A percentile compares a stretch with the other conserved stretches of the same genome.
These are phyloP conservation scores for Thymus mandschuricus DNA, from an alignment of 257 asterid genomes.

Conservation along the genomic window DNA sequence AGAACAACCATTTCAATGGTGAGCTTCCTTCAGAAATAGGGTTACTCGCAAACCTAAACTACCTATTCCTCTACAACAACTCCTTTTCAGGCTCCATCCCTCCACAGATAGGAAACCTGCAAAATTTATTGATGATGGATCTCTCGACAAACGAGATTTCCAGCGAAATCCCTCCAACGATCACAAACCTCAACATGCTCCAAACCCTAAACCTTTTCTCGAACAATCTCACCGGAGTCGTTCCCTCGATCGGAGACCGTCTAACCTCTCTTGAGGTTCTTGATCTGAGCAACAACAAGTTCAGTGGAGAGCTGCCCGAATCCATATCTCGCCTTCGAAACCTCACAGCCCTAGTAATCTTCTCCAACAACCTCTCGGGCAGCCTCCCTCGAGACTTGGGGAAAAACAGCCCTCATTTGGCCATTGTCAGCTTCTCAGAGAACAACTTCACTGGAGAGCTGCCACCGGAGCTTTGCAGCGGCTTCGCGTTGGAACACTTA, in stretches of 20 bases:
- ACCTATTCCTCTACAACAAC: conserved; percentile 47
- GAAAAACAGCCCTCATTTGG: conserved; percentile 39
- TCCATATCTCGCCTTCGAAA: conserved; percentile 49
- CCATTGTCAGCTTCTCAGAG: conserved; percentile 50
- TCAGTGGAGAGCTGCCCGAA: conserved; percentile 63
- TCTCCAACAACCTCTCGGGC: conserved; percentile 54
- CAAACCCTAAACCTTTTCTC: conserved; percentile 40
- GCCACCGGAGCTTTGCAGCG: conserved; percentile 61
- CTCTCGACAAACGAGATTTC: conserved; percentile 56
- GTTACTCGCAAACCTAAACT: conserved; percentile 35
- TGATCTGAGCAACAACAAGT: conserved; percentile 49
- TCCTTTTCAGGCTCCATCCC: conserved; percentile 66
- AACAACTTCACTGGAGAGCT: conserved; percentile 67
- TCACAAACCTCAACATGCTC: conserved; percentile 57
- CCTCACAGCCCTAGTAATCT: conserved; percentile 40
- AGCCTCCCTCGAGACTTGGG: conserved; percentile 62
- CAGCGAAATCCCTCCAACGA: conserved; percentile 58
- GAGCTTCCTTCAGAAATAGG: conserved; percentile 63
- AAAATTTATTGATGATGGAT: conserved; percentile 37
- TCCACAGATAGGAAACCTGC: conserved; percentile 51
- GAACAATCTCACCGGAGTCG: conserved; percentile 58
- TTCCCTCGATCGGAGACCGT: conserved; percentile 54
- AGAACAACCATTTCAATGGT: conserved; percentile 58
- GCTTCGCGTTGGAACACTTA: conserved; percentile 50
- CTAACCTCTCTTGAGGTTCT: conserved; percentile 38